Base-by-base conservation (phyloP, 2,329 filamentous ascomycete species). In the Ophiocordyceps sinensis region DNA sequence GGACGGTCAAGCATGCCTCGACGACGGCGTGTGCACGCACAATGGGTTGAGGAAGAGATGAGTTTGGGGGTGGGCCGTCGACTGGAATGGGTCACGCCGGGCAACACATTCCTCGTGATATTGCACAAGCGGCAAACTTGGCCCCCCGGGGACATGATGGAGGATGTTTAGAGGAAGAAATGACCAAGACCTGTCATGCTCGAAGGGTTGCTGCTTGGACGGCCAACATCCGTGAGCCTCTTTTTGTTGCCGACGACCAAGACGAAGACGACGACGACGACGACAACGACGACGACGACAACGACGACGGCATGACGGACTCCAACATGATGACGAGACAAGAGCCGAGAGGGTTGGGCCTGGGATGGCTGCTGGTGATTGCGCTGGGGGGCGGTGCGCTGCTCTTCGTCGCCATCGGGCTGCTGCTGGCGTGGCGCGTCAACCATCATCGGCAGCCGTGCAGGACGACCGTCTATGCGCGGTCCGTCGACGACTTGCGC, bases 371-470 rank as follows among this genome's bases (percentile, higher is more conserved):
- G 14, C 55, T 73, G 29, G 61, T 61, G 41, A 66, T 75, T 41
- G 64, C 64, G 12, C 47, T 76, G 23, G 63, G 63, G 28, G 68
- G 68, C n/a, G 65, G 66, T 14, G 49, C 67, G 2, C 41, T 71
- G 7, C 44, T 73, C 13, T 68, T 70, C 49, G 53, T 61, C 2
- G 54, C 49, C 8, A 43, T 71, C 7, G 66, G 65, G 1, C 53
- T 67, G 23, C 43, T 71, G 21, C 60, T 70, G 37, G 50, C 67
- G 6, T 65, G 63, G 54, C 46, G 51, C 19, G 45, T 62, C 42
- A 55, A 53, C 45, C 41, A 43, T 21, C 52, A 51, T 2, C 45
- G 41, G 8, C 29, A 29, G 31, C 47, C 29, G n/a, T 45, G 41
- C 19, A 47, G 48, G 30, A 54, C 49, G 26, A 52, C 47, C 35